A percentile compares a stretch with the other conserved stretches of the same genome.
Evolutionary conservation across 2,329 filamentous ascomycete genomes (phyloP).

Genomic region (Exophiala calicioides): DNA sequence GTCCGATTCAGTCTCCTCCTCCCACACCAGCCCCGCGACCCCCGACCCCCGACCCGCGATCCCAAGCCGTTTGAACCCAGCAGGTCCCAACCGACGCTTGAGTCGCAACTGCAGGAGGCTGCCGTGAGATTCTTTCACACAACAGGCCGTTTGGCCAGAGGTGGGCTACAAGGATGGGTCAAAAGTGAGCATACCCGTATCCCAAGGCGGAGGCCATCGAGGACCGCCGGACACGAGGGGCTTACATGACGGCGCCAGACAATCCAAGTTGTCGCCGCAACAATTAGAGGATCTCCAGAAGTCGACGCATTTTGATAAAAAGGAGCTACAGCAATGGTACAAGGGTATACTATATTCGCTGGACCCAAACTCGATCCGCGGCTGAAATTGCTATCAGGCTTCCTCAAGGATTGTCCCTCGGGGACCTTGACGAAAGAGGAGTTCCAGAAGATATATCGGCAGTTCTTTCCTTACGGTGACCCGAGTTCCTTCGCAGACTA

Average conservation of each 20-base stretch:
- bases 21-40: neutral
- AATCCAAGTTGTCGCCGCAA: slow-evolving; percentile 96
- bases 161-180: slow-evolving; percentile 25
- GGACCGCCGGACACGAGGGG: neutral
- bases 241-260: slow-evolving; percentile 68
- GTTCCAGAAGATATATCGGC: slow-evolving; percentile 99
- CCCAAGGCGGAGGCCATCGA: neutral
- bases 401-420: slow-evolving; percentile 96
- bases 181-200: slow-evolving; percentile 21
- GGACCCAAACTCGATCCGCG: neutral
- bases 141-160: slow-evolving; percentile 22
- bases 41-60: slow-evolving; percentile 5
- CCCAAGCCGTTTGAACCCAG: slow-evolving; percentile 5
- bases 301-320: slow-evolving; percentile 98
- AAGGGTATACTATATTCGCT: slow-evolving; percentile 68
- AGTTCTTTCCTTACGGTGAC: slow-evolving; percentile 98
- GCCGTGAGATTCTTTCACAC: slow-evolving; percentile 6
- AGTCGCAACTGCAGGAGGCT: slow-evolving; percentile 4
- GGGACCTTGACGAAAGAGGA: slow-evolving; percentile 97
- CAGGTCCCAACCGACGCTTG: slow-evolving; percentile 1
- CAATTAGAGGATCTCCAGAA: slow-evolving; percentile 94
- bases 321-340: slow-evolving; percentile 99
- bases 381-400: slow-evolving; percentile 26
- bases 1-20: too few relatives aligned
- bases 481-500: slow-evolving; percentile 97